Base-by-base conservation (phyloP, 2,329 filamentous ascomycete species). In the Diaporthe batatas region DNA sequence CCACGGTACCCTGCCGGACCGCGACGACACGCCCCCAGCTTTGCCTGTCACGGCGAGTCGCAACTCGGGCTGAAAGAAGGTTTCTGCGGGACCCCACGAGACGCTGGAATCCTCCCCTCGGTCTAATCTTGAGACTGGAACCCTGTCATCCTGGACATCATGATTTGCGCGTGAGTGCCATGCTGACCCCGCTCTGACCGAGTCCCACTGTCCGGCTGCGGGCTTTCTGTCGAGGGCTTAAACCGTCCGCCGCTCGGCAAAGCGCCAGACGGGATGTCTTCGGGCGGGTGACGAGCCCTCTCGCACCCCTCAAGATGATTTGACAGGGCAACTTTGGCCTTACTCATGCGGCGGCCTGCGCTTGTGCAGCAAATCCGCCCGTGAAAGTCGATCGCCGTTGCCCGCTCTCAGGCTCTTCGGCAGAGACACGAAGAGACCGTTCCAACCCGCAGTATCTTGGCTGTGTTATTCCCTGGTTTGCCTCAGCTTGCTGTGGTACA, bases 61-160 rank as follows among this genome's bases (percentile, higher is more conserved):
- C 62, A 65, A 51, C 62, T 36, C 44, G n/a, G 62, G 62, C 62
- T 65, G 62, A 51, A 65, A 65, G 59, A 65, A 65, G 62, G 62
- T 65, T 65, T 51, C 62, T 65, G 62, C 62, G 62, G 62, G 72
- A 42, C 47, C 62, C 54, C 53, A 68, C 67, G 49, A 42, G 59
- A 55, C 68, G 44, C 51, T 55, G 42, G 55, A 67, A 34, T 68
- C 44, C 62, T 65, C n/a, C 32, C 23, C 47, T 47, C 49, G 47
- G 62, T 67, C 72, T 62, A 58, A 55, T 58, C 42, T 59, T 67
- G 32, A 73, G 53, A 34, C 58, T 51, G 53, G 68, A 70, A 71
- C 58, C 68, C 44, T 71, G 59, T 67, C 53, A n/a, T 49, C 34
- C 49, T 64, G 62, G 57, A 55, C 44, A 70, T 73, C 51, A 54